Evolutionary conservation across 106 monocot species (phyloP), one percentile per base, ranked within the genome.

Genomic region (Chionographis japonica): DNA sequence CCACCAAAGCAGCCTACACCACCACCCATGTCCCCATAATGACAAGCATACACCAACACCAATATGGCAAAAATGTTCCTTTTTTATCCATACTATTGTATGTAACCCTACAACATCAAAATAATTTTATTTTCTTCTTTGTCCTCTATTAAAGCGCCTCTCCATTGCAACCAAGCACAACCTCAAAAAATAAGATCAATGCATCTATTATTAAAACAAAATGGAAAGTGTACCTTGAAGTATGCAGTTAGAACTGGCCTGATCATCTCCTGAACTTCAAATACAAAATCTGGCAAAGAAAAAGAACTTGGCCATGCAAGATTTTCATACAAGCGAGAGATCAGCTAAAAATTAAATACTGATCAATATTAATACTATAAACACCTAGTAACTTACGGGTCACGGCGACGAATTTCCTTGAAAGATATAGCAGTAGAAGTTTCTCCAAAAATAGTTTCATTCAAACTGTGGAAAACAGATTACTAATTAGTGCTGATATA

Each of bases 181-280:
- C 46, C 46, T 46, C 2, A 6, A 46, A 46, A 5, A 46, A 46
- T 10, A 5, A 46, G 46, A 2, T 46, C 46, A 46, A 5, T 6
- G 9, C 46, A 46, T 46, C 9, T 46, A 46, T 46, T 46, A 6
- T 46, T 15, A 74, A 43, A 69, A 11, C 3, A 46, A 46, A 6
- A 46, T 46, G 5, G 46, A 46, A 46, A 46, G 5, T 10, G 5
- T 60, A 93, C 92, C 87, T 93, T 98, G 12, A 75, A 62, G 63
- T 98, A 98, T 69, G 97, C 86, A 72, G 72, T 87, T 49, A 98
- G 74, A 72, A 84, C 86, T 54, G 97, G 92, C 58, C 76, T 82
- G 68, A 98, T 68, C 85, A 87, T 93, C 69, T 98, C 97, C 69
- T 98, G 97, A 79, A 98, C 93, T 67, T 98, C 97, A 58, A 78